Base-by-base conservation (phyloP, 345 rosid genomes). In the Streptanthus diversifolius region DNA sequence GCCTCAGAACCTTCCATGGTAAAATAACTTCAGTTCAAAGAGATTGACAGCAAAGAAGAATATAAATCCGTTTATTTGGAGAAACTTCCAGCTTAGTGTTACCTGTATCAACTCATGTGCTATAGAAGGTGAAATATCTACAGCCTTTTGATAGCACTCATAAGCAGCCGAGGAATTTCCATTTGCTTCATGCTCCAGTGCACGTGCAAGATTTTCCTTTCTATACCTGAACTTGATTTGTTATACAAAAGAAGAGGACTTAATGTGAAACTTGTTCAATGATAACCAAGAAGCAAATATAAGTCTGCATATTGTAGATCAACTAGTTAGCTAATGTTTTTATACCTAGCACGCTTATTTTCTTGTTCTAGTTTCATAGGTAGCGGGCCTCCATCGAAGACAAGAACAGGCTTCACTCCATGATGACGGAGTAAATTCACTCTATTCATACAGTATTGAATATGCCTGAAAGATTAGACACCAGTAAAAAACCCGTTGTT, bases 281-380 rank as follows among this genome's bases (percentile, higher is more conserved):
- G 8, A 52, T 35, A 53, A 53, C 49, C 62, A 60, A n/a, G 8
- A 25, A 25, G 13, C 22, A 19, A 53, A 54, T 45, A 68, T 3
- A 73, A 0, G 0, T 37, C 8, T 17, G 7, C 39, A 35, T 15
- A 70, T 22, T 71, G 21, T 63, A 3, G 21, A 5, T 52, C 13
- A 43, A 43, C 15, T 32, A 45, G 29, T 35, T n/a, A 27, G 36
- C 53, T 19, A 37, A 48, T 14, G 67, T 29, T 66, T 18, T n/a
- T 67, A 66, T 84, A 95, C 97, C 92, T 91, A 35, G 92, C 92
- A 40, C 99, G 95, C 73, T 91, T 91, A 76, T 90, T 95, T 87
- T 95, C 99, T 80, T 95, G 98, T 55, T 95, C 99, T 48, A 82
- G 83, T 85, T 95, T 91, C 98, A 95, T 90, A 0, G 97, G 98